Evolutionary conservation across 768 basidiomycete species (phyloP), one percentile per base, ranked within the genome.

Genomic region (Agrocybe pediades): DNA sequence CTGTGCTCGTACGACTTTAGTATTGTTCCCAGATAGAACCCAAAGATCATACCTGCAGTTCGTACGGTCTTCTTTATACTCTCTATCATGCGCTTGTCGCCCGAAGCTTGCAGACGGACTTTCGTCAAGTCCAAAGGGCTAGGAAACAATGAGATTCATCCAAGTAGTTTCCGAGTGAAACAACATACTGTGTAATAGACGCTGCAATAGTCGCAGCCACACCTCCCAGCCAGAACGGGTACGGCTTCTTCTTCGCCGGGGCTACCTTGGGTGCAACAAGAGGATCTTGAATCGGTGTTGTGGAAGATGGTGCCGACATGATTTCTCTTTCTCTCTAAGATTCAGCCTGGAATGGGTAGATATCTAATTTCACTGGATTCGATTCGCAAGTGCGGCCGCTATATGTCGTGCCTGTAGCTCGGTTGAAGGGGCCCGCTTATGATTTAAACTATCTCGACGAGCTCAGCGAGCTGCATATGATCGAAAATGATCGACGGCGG

Each of bases 121-220:
- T 95, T 95, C 21, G 93, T 95, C 51, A 95, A 78, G 75, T 94
- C 91, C 45, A 94, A 74, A 24, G 92, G 91, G 68, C 88, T 89
- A 33, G n/a, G n/a, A 23, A 17, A 19, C 13, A 26, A 4, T 40
- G 45, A 24, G 5, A n/a, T 44, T 9, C 6, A 7, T 0, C 25
- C 2, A 16, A n/a, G 23, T n/a, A 44, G 16, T 26, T 24, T 23
- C 23, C n/a, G 49, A 30, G 42, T 42, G 20, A 41, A 19, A 11
- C 13, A 9, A 57, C 84, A 59, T 66, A 90, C 88, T 93, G 91
- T 1, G 91, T 93, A 53, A 92, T 85, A 29, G 87, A 89, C n/a
- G 91, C 91, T 11, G 91, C 91, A 53, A 92, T 91, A 39, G 89
- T 91, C 9, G 91, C 90, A 40, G 91, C 91, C 27, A 92, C 69